A percentile compares a stretch with the other conserved stretches of the same genome.
Conservation (phyloP, 2,329 filamentous ascomycete genomes). For the Juglanconis sp. region DNA sequence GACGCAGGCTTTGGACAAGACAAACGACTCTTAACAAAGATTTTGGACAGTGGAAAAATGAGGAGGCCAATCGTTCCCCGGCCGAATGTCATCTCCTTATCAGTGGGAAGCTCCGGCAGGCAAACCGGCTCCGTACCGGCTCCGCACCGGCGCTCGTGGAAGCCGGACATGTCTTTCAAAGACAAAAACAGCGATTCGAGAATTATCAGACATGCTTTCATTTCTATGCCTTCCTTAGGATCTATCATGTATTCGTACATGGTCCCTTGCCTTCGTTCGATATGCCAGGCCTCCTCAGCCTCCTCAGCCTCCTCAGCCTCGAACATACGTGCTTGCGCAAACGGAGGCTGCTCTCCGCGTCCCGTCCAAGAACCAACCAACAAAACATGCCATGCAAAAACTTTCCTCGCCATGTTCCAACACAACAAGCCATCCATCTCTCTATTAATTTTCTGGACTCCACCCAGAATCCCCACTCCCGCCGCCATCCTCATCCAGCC, state of each 20-base stretch:
- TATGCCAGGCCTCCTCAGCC: background rate
- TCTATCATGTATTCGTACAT: background rate
- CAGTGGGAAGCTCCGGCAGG: background rate
- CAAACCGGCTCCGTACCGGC: background rate
- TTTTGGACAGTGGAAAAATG: background rate
- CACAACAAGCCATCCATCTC: background rate
- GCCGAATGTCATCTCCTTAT: constrained; percentile 1
- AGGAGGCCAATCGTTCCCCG: background rate
- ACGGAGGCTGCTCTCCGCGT: background rate
- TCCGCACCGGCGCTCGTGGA: background rate
- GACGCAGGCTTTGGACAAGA: too few relatives aligned
- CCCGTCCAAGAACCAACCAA: background rate
- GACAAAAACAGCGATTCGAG: background rate
- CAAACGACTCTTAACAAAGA: too few relatives aligned
- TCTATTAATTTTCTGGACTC: background rate
- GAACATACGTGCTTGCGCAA: background rate
- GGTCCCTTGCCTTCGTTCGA: background rate
- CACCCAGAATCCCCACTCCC: background rate
- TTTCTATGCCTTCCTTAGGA: background rate
- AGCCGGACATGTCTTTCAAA: background rate
- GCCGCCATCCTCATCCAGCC: background rate
- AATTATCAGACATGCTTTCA: background rate
- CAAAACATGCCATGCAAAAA: background rate
- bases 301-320: background rate
- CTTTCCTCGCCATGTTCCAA: background rate